These are phyloP conservation scores for Talaromyces verruculosus DNA, from an alignment of 2,329 filamentous ascomycete genomes.

Conservation along the genomic window DNA sequence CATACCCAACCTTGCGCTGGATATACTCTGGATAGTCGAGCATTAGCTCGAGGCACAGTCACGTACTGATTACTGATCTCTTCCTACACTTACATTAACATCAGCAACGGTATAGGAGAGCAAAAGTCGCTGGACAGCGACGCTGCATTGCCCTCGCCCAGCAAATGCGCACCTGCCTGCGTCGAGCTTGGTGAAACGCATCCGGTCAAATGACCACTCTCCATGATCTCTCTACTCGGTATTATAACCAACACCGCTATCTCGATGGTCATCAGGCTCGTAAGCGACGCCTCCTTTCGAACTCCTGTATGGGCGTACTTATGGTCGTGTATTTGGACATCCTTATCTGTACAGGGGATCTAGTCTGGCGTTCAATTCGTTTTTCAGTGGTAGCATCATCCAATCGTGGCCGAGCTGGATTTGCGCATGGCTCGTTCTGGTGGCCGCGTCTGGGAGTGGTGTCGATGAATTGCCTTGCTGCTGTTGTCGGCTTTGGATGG, in stretches of 20 bases:
- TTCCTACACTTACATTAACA: neutral
- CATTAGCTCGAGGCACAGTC: neutral
- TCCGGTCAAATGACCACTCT: too few relatives aligned
- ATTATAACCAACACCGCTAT: too few relatives aligned
- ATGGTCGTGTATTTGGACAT: neutral
- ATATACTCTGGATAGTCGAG: slow-evolving; percentile 24
- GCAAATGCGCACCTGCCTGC: too few relatives aligned
- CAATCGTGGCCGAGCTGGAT: too few relatives aligned
- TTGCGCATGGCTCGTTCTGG: too few relatives aligned
- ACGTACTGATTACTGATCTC: neutral
- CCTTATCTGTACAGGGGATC: neutral
- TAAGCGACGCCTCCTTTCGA: neutral
- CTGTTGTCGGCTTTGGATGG: too few relatives aligned
- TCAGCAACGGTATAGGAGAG: neutral
- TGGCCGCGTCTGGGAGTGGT: too few relatives aligned
- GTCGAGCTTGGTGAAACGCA: too few relatives aligned
- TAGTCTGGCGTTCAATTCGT: neutral
- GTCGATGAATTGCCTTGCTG: too few relatives aligned
- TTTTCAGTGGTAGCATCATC: neutral
- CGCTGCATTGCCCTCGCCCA: too few relatives aligned
- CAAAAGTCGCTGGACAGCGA: too few relatives aligned
- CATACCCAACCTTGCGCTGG: neutral
- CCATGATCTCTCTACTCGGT: too few relatives aligned
- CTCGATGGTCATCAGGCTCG: neutral
- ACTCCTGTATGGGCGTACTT: neutral